Evolutionary conservation across 176 grass and related monocot species (phyloP).

Genomic region (Metroxylon sagu): DNA sequence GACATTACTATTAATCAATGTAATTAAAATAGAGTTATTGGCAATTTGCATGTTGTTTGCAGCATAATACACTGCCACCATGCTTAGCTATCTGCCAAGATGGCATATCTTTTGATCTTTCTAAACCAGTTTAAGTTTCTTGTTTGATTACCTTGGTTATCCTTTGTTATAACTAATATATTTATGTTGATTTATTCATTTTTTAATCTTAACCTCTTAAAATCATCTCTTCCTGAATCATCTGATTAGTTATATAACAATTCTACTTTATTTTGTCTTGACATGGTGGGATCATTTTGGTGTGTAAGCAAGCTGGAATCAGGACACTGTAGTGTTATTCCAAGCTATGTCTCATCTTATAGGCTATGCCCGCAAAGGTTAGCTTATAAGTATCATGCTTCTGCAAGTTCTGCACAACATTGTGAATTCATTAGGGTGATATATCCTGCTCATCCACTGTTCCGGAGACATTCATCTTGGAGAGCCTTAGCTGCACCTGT

Average conservation of each 20-base stretch:
- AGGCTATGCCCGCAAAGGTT: conserved; percentile 10
- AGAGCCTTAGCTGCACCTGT: conserved; percentile 42
- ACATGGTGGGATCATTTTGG: not conserved
- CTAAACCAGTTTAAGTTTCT: too few relatives aligned
- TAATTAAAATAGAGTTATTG: too few relatives aligned
- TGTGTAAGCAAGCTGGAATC: conserved; percentile 11
- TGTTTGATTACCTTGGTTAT: too few relatives aligned
- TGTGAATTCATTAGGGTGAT: conserved; percentile 11
- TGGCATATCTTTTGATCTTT: too few relatives aligned
- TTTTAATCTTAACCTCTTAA: too few relatives aligned
- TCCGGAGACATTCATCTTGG: conserved; percentile 25
- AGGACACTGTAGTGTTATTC: conserved; percentile 2
- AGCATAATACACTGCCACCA: too few relatives aligned
- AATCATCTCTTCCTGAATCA: too few relatives aligned
- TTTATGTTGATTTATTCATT: too few relatives aligned
- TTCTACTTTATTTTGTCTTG: not conserved
- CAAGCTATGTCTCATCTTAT: not conserved
- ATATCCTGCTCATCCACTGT: conserved; percentile 18
- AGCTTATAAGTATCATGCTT: conserved; percentile 11
- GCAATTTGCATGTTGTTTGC: too few relatives aligned
- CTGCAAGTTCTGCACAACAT: conserved; percentile 13
- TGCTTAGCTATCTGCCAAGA: too few relatives aligned
- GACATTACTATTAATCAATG: too few relatives aligned
- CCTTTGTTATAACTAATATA: too few relatives aligned
- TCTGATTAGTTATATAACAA: not conserved